Percentiles rank a stretch among this genome's conserved stretches.
Evolutionary conservation across 208 protist genomes (phyloP).

Genomic region (Leishmania lainsoni): DNA sequence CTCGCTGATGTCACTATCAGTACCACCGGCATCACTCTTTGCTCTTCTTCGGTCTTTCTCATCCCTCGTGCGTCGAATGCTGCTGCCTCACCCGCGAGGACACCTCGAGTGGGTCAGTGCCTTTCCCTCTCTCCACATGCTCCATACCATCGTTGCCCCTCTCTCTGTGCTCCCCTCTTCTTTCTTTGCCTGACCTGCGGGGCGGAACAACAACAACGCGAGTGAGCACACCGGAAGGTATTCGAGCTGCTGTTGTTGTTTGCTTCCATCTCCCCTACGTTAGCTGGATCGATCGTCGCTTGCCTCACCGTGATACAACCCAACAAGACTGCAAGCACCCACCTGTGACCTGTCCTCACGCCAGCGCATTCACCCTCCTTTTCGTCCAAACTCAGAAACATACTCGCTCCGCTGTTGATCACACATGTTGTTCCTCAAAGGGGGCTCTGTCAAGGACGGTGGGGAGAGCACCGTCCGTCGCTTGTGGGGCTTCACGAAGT

Average conservation of each 20-base stretch:
- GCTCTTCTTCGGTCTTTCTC: not conserved
- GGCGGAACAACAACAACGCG: not conserved
- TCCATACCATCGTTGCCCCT: too few species aligned
- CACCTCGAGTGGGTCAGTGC: not conserved
- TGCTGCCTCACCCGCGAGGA: not conserved
- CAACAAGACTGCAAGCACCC: not conserved
- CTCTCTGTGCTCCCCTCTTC: not conserved
- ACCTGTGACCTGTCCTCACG: not conserved
- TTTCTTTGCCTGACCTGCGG: not conserved
- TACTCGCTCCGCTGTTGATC: not conserved
- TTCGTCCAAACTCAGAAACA: conserved; percentile 3
- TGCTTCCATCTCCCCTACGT: not conserved
- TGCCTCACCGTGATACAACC: not conserved
- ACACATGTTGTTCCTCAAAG: conserved; percentile 25
- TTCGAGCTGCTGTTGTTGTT: not conserved
- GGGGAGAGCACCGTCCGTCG: conserved; percentile 16
- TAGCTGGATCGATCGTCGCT: not conserved
- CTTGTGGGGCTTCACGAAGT: conserved; percentile 54
- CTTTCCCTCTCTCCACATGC: not conserved
- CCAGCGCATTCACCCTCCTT: not conserved
- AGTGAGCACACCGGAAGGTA: not conserved
- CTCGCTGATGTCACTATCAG: not conserved
- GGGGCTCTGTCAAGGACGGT: conserved; percentile 12
- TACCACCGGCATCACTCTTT: not conserved
- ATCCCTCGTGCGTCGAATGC: not conserved